Base-by-base conservation (phyloP, 179 eudicot genomes). In the Beta macrorhiza region DNA sequence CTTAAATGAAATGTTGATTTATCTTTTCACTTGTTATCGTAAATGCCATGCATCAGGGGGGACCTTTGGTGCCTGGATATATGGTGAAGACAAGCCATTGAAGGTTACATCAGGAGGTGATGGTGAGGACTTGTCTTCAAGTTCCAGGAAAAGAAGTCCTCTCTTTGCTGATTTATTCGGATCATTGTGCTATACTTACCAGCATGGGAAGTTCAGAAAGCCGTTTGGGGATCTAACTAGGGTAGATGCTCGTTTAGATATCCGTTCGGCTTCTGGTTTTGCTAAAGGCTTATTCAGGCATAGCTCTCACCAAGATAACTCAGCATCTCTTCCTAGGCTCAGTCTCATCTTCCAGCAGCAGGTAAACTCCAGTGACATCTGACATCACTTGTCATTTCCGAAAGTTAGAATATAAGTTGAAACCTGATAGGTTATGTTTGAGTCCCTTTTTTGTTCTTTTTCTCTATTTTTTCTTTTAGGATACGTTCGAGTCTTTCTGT, bases 161-260 rank as follows among this genome's bases (percentile, higher is more conserved):
- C 74, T 93, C 56, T 87, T 87, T 88, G 94, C 93, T 85, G 97
- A 94, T 86, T 69, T 92, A 58, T 94, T 92, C 87, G 97, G 93
- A 58, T 94, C 98, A 29, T 67, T 83, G 74, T 92, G 92, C 88
- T 92, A 79, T 87, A 92, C 93, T 52, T 83, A 84, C 77, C 98
- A 92, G 85, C 92, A 85, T 75, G 98, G 98, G 63, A 91, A 88
- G 81, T 94, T 94, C 81, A 85, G 92, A 81, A 87, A 91, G 83
- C 25, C 3, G 7, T 90, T 76, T 70, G 85, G 88, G 22, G 98
- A 94, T 85, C 90, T 94, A 25, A 89, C 93, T 25, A 87, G 98
- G 78, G 56, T 94, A 80, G 98, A 94, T 85, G 93, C 97, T 82
- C 93, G 97, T 76, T 85, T 92, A 74, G 92, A 94, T 78, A 65